These are phyloP conservation scores for Acacia melanoxylon DNA, from an alignment of 306 rosid species.

Conservation along the genomic window DNA sequence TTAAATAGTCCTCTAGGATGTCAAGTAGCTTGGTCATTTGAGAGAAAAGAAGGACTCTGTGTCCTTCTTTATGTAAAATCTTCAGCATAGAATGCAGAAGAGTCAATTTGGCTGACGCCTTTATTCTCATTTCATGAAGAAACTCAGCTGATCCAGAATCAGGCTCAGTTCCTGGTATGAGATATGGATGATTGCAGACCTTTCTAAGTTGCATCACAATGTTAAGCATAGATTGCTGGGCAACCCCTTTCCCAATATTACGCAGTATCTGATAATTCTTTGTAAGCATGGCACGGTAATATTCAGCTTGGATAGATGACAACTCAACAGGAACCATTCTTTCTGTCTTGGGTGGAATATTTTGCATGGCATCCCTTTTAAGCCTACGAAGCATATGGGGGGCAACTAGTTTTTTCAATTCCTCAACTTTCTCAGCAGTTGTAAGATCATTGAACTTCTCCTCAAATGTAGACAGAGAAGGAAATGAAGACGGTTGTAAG, in stretches of 20 bases:
- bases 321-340: slow-evolving; percentile 99
- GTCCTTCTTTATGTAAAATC: slow-evolving; percentile 78
- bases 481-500: slow-evolving; percentile 98
- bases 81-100: slow-evolving; percentile 96
- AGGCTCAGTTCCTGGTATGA: slow-evolving; percentile 98
- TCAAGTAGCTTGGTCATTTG: slow-evolving; percentile 99
- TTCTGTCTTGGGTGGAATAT: slow-evolving; percentile 99
- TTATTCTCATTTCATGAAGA: slow-evolving; percentile 99
- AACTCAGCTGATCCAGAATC: slow-evolving; percentile 91
- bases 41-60: slow-evolving; percentile 94
- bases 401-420: slow-evolving; percentile 96
- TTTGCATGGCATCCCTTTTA: slow-evolving; percentile 98
- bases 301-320: slow-evolving; percentile 98
- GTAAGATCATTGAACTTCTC: slow-evolving; percentile 95
- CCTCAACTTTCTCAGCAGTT: slow-evolving; percentile 95
- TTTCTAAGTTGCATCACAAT: slow-evolving; percentile 98
- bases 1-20: slow-evolving; percentile 93
- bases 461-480: slow-evolving; percentile 89
- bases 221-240: slow-evolving; percentile 95
- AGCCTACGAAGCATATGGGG: slow-evolving; percentile 99
- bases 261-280: slow-evolving; percentile 94
- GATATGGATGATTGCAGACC: slow-evolving; percentile 99
- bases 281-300: slow-evolving; percentile 98
- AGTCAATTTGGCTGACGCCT: slow-evolving; percentile 97
- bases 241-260: slow-evolving; percentile 95